Conservation (phyloP, 177 flowering plant genomes). For the Vitis hybrid region DNA sequence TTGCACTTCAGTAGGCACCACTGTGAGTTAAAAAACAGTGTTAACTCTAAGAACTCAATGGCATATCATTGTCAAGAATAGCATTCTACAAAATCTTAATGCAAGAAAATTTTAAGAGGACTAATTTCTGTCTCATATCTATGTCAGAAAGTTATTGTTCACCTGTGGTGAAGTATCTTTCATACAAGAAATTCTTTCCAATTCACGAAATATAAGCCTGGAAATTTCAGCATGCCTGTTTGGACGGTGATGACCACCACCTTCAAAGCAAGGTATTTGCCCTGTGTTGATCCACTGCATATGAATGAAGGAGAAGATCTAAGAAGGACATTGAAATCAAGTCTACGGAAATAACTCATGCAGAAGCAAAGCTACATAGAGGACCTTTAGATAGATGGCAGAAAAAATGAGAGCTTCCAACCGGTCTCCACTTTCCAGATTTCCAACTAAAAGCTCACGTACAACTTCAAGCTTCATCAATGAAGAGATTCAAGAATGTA, state of each 20-base stretch:
- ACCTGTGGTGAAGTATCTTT: constrained; percentile 82
- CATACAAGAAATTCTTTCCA: constrained; percentile 62
- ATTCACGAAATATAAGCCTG: constrained; percentile 82
- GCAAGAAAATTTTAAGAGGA: not conserved
- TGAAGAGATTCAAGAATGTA: not conserved
- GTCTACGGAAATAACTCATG: not conserved
- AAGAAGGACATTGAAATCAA: not conserved
- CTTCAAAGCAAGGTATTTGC: constrained; percentile 95
- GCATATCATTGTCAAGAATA: too few relatives aligned
- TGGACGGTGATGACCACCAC: constrained; percentile 95
- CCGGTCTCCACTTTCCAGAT: constrained; percentile 42
- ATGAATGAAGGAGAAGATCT: constrained; percentile 11
- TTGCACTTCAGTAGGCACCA: too few relatives aligned
- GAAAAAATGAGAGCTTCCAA: constrained; percentile 80
- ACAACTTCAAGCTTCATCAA: constrained; percentile 82
- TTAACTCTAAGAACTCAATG: too few relatives aligned
- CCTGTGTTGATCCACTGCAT: constrained; percentile 99
- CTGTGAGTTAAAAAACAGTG: too few relatives aligned
- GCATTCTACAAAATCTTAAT: not conserved
- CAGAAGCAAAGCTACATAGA: not conserved
- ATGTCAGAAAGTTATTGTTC: constrained; percentile 3
- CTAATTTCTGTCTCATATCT: not conserved
- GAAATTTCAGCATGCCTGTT: constrained; percentile 98
- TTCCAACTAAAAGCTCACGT: constrained; percentile 65
- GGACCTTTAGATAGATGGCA: constrained; percentile 89